phyloP scores from a whole-genome alignment of 2,329 filamentous ascomycete genomes.

The Ophiostoma ulmi region DNA sequence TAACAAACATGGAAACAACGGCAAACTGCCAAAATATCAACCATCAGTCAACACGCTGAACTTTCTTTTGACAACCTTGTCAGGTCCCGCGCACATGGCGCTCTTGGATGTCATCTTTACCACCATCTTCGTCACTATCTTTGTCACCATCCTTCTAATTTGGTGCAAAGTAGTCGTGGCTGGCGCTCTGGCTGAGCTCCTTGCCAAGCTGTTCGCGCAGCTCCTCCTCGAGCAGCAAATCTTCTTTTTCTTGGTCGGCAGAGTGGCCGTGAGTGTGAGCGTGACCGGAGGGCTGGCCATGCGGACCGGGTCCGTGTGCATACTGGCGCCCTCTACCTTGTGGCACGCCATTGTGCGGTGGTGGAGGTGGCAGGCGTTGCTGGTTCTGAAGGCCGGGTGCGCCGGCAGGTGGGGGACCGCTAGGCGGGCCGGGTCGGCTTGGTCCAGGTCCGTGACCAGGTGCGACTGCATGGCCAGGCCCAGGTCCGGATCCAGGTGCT shows the following conservation, averaged over 20 bases:
- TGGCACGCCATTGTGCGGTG: not conserved
- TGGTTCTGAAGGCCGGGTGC: not conserved
- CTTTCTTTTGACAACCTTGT: too few species aligned
- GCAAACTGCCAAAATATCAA: too few species aligned
- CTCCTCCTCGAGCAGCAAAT: conserved; percentile 22
- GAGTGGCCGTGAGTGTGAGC: not conserved
- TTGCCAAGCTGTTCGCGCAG: conserved; percentile 22
- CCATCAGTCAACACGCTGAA: too few species aligned
- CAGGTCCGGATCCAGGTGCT: too few species aligned
- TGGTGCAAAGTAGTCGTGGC: conserved; percentile 18
- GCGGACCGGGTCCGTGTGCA: not conserved
- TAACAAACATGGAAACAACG: not conserved
- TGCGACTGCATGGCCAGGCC: too few species aligned
- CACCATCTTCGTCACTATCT: too few species aligned
- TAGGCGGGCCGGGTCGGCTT: not conserved
- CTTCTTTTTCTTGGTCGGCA: conserved; percentile 17
- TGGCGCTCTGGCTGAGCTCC: conserved; percentile 16
- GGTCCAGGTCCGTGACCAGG: not conserved
- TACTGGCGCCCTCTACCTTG: not conserved
- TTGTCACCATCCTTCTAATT: not conserved
- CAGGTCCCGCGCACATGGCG: too few species aligned
- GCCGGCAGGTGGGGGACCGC: not conserved
- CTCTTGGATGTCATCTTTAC: too few species aligned
- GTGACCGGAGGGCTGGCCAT: not conserved
- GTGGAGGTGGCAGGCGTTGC: not conserved